Evolutionary conservation across 2,329 filamentous ascomycete species (phyloP).

Genomic region (Claviceps digitariae): DNA sequence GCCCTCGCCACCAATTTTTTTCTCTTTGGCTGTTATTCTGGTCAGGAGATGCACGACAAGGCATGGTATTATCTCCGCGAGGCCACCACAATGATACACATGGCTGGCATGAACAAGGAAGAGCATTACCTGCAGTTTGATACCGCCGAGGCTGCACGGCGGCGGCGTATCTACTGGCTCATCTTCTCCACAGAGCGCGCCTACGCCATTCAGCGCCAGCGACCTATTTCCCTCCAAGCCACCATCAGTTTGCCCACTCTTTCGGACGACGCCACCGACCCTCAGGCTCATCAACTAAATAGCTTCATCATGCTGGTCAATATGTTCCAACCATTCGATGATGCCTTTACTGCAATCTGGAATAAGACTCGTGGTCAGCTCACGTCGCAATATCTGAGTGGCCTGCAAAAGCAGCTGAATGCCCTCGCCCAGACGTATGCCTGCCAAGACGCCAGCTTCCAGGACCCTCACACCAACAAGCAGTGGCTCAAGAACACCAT

Average conservation of each 20-base stretch:
- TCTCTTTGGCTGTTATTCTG: conserved; percentile 59
- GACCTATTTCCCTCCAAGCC: conserved; percentile 56
- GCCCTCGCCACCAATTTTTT: conserved; percentile 65
- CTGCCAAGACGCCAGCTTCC: conserved; percentile 38
- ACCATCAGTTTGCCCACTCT: conserved; percentile 53
- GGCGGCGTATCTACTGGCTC: conserved; percentile 59
- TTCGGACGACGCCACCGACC: conserved; percentile 45
- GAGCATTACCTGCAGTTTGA: conserved; percentile 47
- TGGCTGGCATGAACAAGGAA: conserved; percentile 48
- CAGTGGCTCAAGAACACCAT: conserved; percentile 51
- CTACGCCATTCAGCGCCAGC: conserved; percentile 57
- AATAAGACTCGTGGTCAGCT: conserved; percentile 49
- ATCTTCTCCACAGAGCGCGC: conserved; percentile 59
- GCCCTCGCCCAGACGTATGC: conserved; percentile 40
- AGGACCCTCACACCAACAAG: conserved; percentile 45
- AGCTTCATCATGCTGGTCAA: conserved; percentile 47
- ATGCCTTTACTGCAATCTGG: conserved; percentile 50
- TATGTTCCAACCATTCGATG: conserved; percentile 53
- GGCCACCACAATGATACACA: conserved; percentile 55
- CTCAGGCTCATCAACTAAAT: conserved; percentile 36
- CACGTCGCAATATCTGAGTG: conserved; percentile 40
- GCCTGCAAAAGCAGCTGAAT: conserved; percentile 48
- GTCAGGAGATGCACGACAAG: conserved; percentile 57
- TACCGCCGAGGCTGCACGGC: conserved; percentile 45
- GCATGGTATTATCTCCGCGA: conserved; percentile 73